Conservation (phyloP, 106 monocot species). For the Dioscorea zingiberensis region DNA sequence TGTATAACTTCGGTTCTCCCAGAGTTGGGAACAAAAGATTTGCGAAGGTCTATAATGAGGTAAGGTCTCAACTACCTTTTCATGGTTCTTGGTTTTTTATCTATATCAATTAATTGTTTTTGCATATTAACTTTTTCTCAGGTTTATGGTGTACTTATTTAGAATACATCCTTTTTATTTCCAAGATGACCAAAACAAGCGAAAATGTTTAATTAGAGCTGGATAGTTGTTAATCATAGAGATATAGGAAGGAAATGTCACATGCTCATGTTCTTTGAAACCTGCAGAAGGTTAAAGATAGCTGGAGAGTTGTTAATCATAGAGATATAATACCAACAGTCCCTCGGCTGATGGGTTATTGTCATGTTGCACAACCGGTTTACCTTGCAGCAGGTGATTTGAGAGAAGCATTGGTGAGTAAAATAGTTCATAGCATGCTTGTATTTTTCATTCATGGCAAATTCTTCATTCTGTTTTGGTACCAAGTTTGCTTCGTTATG, state of each 20-base stretch:
- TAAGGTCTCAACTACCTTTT: constrained; percentile 2
- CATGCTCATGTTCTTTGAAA: too few relatives aligned
- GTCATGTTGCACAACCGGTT: constrained; percentile 92
- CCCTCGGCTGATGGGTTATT: constrained; percentile 92
- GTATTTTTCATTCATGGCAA: background rate
- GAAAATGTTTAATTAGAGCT: too few relatives aligned
- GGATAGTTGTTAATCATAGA: too few relatives aligned
- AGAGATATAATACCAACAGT: constrained; percentile 96
- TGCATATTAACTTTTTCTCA: too few relatives aligned
- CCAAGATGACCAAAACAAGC: too few relatives aligned
- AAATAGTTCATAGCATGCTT: background rate
- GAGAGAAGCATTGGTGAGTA: constrained; percentile 50
- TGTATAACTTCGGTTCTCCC: constrained; percentile 99
- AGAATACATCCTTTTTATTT: too few relatives aligned
- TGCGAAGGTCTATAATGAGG: constrained; percentile 83
- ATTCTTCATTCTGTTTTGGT: too few relatives aligned
- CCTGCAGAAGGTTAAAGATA: constrained; percentile 93
- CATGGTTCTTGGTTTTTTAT: too few relatives aligned
- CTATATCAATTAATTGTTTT: too few relatives aligned
- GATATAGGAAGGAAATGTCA: too few relatives aligned
- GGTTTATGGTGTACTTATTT: too few relatives aligned
- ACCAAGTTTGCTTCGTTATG: too few relatives aligned
- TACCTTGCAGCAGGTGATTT: constrained; percentile 71
- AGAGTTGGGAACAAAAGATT: constrained; percentile 97
- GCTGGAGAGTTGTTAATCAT: constrained; percentile 97